Conservation (phyloP, 805 yeast species). For the Pichia paraexigua region DNA sequence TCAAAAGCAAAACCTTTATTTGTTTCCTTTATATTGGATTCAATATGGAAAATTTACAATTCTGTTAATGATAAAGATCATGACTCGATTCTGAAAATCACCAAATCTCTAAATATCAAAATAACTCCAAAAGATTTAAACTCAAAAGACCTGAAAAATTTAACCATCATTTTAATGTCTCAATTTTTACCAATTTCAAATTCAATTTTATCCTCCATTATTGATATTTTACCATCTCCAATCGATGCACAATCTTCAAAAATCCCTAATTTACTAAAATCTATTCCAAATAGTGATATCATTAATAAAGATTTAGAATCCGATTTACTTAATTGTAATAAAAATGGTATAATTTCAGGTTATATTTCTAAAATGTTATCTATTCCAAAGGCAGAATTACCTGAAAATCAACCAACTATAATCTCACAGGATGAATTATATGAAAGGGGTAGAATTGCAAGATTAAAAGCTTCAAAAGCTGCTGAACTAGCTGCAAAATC, state of each 20-base stretch:
- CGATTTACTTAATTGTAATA: constrained; percentile 62
- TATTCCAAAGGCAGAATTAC: constrained; percentile 74
- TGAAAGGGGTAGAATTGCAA: constrained; percentile 56
- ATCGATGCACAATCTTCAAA: constrained; percentile 63
- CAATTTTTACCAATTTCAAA: constrained; percentile 95
- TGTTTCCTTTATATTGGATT: constrained; percentile 80
- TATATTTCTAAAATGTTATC: constrained; percentile 88
- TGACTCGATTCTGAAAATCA: constrained; percentile 69
- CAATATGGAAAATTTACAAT: constrained; percentile 86
- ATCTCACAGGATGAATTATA: constrained; percentile 45
- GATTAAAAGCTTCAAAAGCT: constrained; percentile 62
- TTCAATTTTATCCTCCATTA: constrained; percentile 75
- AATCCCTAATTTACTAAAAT: constrained; percentile 56
- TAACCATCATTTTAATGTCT: constrained; percentile 62
- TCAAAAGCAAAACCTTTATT: constrained; percentile 67
- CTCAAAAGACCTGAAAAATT: constrained; percentile 63
- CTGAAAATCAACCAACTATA: constrained; percentile 39
- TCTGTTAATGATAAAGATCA: constrained; percentile 57
- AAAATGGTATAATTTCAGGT: constrained; percentile 58
- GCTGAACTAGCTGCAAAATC: constrained; percentile 37
- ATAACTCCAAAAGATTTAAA: constrained; percentile 67
- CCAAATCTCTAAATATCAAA: constrained; percentile 58
- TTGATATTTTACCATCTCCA: constrained; percentile 84
- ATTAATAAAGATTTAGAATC: constrained; percentile 42
- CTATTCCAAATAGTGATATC: constrained; percentile 42